Conservation (phyloP, 192 early-diverging fungal species). For the Martensiomyces pterosporus region DNA sequence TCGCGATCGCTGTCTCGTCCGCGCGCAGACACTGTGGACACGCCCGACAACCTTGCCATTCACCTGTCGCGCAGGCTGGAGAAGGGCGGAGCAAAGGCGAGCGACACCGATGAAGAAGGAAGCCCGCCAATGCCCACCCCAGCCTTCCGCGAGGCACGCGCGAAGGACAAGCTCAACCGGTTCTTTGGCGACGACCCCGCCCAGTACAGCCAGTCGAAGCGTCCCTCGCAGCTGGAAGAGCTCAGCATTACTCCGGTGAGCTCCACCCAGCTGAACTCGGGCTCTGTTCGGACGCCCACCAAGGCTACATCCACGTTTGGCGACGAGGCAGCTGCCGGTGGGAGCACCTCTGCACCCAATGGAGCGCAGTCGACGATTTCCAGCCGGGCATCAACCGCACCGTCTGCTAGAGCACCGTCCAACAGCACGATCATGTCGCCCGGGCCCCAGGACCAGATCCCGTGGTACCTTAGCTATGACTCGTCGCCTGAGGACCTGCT, state of each 20-base stretch:
- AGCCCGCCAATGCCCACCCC: slow-evolving; percentile 4
- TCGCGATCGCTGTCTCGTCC: slow-evolving; percentile 11
- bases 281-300: slow-evolving; percentile 25
- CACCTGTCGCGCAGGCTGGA: slow-evolving; percentile 34
- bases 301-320: slow-evolving; percentile 16
- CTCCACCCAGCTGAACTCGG: slow-evolving; percentile 15
- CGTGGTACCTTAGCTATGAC: slow-evolving; percentile 82
- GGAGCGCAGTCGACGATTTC: slow-evolving; percentile 27
- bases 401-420: slow-evolving; percentile 21
- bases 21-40: slow-evolving; percentile 45
- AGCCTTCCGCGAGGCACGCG: slow-evolving; percentile 31
- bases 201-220: slow-evolving; percentile 20
- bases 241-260: slow-evolving; percentile 27
- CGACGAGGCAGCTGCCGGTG: slow-evolving; percentile 20
- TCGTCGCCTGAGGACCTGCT: slow-evolving; percentile 68
- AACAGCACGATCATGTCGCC: slow-evolving; percentile 12
- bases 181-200: slow-evolving; percentile 60
- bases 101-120: slow-evolving; percentile 10
- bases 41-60: slow-evolving; percentile 19
- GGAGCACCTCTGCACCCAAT: slow-evolving; percentile 4
- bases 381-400: slow-evolving; percentile 26
- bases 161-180: slow-evolving; percentile 54
- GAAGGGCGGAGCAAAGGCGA: neutral
- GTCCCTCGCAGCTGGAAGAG: slow-evolving; percentile 22
- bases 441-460: slow-evolving; percentile 39